Evolutionary conservation across 2,329 filamentous ascomycete species (phyloP).

Genomic region (Cylindrodendrum hubeiense): DNA sequence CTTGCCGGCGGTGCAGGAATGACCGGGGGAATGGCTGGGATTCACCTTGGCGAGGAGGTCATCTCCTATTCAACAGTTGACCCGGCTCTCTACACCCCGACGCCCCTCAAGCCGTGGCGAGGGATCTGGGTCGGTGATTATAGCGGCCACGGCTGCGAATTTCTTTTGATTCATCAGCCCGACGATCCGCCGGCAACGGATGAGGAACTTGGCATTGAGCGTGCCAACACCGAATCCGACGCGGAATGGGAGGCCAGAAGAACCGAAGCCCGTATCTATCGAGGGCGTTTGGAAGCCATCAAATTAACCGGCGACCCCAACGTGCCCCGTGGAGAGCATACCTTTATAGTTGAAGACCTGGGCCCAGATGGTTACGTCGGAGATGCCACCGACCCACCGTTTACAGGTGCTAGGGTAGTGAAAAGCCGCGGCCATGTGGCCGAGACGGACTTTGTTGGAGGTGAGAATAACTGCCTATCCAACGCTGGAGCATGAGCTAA

Average conservation of each 20-base stretch:
- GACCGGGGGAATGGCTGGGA: constrained; percentile 46
- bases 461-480: constrained; percentile 61
- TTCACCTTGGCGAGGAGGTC: constrained; percentile 67
- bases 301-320: constrained; percentile 95
- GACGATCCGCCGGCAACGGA: constrained; percentile 57
- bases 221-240: constrained; percentile 56
- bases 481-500: constrained; percentile 3
- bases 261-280: constrained; percentile 64
- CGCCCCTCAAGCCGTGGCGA: constrained; percentile 82
- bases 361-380: constrained; percentile 74
- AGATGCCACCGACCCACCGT: constrained; percentile 74
- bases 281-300: constrained; percentile 81
- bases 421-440: constrained; percentile 84
- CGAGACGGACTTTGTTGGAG: constrained; percentile 75
- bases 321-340: constrained; percentile 86
- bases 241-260: constrained; percentile 60
- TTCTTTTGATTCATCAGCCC: constrained; percentile 84
- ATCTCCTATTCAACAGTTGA: constrained; percentile 80
- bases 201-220: constrained; percentile 55
- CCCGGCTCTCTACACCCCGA: constrained; percentile 82
- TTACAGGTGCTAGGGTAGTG: constrained; percentile 81
- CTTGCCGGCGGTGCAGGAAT: constrained; percentile 3
- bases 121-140: constrained; percentile 97
- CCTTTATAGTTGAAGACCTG: constrained; percentile 85
- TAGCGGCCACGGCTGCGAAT: constrained; percentile 88